Evolutionary conservation across 2,329 filamentous ascomycete species (phyloP), one percentile per base, ranked within the genome.

Genomic region (Zymoseptoria brevis): DNA sequence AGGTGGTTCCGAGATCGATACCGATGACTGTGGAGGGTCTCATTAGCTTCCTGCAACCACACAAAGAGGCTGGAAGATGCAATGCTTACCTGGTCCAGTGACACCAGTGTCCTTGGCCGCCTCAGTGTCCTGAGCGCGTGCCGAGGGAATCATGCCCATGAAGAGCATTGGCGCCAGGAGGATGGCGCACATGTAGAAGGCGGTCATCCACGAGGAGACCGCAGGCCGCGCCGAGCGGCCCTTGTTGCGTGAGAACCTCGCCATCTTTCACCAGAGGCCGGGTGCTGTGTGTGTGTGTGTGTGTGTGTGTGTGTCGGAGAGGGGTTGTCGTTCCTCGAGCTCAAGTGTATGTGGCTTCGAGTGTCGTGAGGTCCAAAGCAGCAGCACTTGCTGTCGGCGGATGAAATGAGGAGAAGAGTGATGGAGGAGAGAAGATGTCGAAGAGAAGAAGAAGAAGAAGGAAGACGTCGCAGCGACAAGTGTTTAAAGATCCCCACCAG

Each of bases 1-100:
- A 85, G 66, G 91, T 96, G 56, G 91, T 96, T 79, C 91, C 91
- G 74, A 96, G 78, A 87, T 96, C 90, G 79, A 96, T 96, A 85
- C 91, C 91, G 72, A 96, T 92, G 69, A 96, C 90, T 82, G 66
- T 30, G 35, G 5, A 58, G n/a, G 13, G 22, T 35, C 11, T 22
- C 22, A 52, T 60, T 41, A 58, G 58, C 50, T 30, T n/a, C 16
- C 16, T 45, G 35, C 35, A 16, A n/a, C 16, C 35, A 45, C 7
- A n/a, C 35, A 7, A 6, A 4, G 35, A 45, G 21, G 24, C 53
- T 45, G 30, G 26, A 22, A 29, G 16, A 26, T 19, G 11, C 56
- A 54, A 16, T 48, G 63, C 75, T 65, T 75, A 83, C 81, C 81
- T 71, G 88, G 93, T 75, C 90, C 90, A 77, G 72, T 72, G 60